phyloP scores from a whole-genome alignment of 768 basidiomycete species.

The Lenzites betulinus region DNA sequence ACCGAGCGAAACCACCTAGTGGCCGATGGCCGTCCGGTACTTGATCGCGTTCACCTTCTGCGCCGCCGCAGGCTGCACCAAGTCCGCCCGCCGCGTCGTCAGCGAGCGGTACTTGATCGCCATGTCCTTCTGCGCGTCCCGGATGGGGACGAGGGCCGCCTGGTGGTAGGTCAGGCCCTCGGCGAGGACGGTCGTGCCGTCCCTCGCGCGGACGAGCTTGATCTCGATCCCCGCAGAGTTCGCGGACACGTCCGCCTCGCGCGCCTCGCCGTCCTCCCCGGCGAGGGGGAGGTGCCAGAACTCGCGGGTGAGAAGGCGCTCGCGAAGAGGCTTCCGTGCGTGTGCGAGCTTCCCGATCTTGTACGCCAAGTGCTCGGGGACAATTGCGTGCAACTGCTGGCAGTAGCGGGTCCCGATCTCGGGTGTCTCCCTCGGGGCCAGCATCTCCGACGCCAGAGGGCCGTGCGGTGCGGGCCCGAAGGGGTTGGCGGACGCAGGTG shows the following conservation, averaged over 20 bases:
- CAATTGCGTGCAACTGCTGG: constrained; percentile 21
- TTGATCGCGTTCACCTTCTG: constrained; percentile 13
- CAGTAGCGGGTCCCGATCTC: constrained; percentile 24
- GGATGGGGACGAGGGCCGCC: constrained; percentile 19
- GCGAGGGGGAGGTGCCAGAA: constrained; percentile 16
- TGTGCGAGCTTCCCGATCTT: constrained; percentile 16
- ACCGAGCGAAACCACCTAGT: background rate
- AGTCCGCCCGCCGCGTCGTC: constrained; percentile 14
- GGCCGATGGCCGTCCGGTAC: constrained; percentile 14
- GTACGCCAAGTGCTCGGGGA: constrained; percentile 24
- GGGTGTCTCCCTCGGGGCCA: constrained; percentile 1
- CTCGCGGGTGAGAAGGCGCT: constrained; percentile 15
- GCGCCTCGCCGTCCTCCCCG: constrained; percentile 4
- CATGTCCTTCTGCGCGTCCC: constrained; percentile 19
- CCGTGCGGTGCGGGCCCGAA: background rate
- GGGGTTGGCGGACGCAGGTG: background rate
- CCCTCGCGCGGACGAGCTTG: constrained; percentile 8
- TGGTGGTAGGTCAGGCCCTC: constrained; percentile 22
- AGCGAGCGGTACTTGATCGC: constrained; percentile 24
- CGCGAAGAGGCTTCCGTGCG: constrained; percentile 14
- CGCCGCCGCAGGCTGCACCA: constrained; percentile 16
- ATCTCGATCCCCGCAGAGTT: constrained; percentile 9
- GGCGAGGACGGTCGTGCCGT: constrained; percentile 12
- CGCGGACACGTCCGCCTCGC: background rate
- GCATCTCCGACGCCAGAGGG: background rate